These are phyloP conservation scores for Crotalaria pallida DNA, from an alignment of 306 rosid species.

Conservation along the genomic window DNA sequence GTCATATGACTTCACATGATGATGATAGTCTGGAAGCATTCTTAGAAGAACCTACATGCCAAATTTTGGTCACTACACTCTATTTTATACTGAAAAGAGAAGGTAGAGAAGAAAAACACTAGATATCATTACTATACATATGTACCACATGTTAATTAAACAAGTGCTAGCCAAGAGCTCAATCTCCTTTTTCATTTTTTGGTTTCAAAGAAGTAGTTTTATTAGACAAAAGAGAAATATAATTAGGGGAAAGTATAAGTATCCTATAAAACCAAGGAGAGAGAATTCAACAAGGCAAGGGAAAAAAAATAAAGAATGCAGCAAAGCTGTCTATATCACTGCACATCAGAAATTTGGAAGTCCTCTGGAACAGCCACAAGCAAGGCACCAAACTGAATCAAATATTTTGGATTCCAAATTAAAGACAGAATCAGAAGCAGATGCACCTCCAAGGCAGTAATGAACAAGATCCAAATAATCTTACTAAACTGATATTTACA, in stretches of 20 bases:
- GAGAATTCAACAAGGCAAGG: background rate
- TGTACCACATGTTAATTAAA: background rate
- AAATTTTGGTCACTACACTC: slow-evolving; percentile 28
- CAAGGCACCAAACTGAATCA: background rate
- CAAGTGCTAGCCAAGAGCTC: background rate
- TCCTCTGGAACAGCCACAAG: background rate
- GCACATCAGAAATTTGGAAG: background rate
- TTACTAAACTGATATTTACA: background rate
- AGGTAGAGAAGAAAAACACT: slow-evolving; percentile 4
- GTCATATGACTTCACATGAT: slow-evolving; percentile 82
- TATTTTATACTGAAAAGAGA: slow-evolving; percentile 1
- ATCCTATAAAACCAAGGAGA: background rate
- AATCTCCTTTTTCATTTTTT: background rate
- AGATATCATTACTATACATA: slow-evolving; percentile 1
- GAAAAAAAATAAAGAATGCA: background rate
- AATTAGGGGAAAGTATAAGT: background rate
- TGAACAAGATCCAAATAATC: slow-evolving; percentile 7
- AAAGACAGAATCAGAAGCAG: background rate
- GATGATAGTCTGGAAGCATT: slow-evolving; percentile 98
- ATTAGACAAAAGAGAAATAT: background rate
- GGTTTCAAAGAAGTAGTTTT: background rate
- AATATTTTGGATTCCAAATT: background rate
- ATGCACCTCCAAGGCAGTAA: background rate
- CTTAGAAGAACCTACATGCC: slow-evolving; percentile 75
- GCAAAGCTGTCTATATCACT: background rate